Base-by-base conservation (phyloP, 345 rosid species). In the Erucastrum elatum region DNA sequence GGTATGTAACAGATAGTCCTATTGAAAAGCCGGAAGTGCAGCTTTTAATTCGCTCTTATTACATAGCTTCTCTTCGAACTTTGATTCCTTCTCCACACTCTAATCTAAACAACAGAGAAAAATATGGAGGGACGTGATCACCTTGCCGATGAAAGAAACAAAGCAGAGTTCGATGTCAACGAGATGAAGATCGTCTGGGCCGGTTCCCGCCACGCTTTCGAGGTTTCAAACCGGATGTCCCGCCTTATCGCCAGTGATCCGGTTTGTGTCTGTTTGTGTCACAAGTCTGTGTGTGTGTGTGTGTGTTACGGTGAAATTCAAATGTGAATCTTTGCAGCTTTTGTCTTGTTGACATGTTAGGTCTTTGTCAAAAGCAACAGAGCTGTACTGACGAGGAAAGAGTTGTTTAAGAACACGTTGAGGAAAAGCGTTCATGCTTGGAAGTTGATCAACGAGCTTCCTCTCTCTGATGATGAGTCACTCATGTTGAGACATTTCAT, bases 131-230 rank as follows among this genome's bases (percentile, higher is more conserved):
- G 68, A 8, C 84, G 81, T 10, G 97, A 92, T 78, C 81, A 86
- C 78, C 81, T 90, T 31, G 87, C 85, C 35, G 75, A 76, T 6
- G 98, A 94, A 86, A 86, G 97, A 85, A 85, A 34, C 78, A 88
- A 82, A 82, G 90, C 93, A n/a, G 85, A 87, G 81, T 92, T 94
- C 80, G 85, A 90, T 64, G 92, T 94, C 61, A 86, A 90, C 4
- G 90, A 85, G 27, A 90, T 94, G 97, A 94, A 91, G 87, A 74
- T 94, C 84, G 84, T 87, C 62, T 94, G 97, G 98, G 95, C 92
- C 21, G 95, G 97, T 33, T 92, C 98, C 16, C 90, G 82, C 74
- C 89, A 84, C 26, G 87, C 81, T 81, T 85, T 84, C 34, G 87
- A 94, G 33, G 75, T 91, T 80, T 83, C 90, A 31, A 90, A 92